Evolutionary conservation across 2,329 filamentous ascomycete species (phyloP).

Genomic region (Zelopaecilomyces penicillatus): DNA sequence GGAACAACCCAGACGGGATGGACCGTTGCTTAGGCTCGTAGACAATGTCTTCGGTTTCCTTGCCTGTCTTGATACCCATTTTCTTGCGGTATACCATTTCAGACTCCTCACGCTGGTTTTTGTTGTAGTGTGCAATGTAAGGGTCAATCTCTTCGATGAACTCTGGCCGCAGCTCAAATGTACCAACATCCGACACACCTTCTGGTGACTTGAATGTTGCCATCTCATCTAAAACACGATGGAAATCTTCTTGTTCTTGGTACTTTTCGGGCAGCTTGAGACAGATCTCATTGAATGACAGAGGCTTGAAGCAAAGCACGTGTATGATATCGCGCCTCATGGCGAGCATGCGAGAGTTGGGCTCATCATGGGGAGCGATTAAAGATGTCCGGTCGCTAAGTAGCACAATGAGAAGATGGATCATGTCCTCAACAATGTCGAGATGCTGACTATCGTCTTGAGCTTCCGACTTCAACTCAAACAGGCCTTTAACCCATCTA

Average conservation of each 20-base stretch:
- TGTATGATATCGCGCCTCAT: constrained; percentile 88
- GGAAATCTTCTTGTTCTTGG: constrained; percentile 81
- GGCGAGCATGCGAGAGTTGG: constrained; percentile 56
- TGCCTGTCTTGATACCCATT: constrained; percentile 80
- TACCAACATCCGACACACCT: constrained; percentile 84
- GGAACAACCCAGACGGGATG: constrained; percentile 70
- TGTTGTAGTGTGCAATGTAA: constrained; percentile 91
- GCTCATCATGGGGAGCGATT: constrained; percentile 57
- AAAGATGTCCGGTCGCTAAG: constrained; percentile 82
- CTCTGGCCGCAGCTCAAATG: constrained; percentile 82
- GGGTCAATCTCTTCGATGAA: constrained; percentile 86
- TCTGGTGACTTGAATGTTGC: constrained; percentile 85
- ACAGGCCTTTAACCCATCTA: constrained; percentile 78
- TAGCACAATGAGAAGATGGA: constrained; percentile 84
- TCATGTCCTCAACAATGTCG: constrained; percentile 91
- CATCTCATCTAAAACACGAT: constrained; percentile 76
- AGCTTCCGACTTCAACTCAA: constrained; percentile 60
- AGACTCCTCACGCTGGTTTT: constrained; percentile 93
- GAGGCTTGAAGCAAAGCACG: constrained; percentile 88
- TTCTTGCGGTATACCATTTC: constrained; percentile 82
- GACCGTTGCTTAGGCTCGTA: constrained; percentile 78
- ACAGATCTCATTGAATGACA: constrained; percentile 89
- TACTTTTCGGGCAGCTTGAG: constrained; percentile 81
- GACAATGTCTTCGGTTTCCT: constrained; percentile 72
- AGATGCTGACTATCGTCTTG: constrained; percentile 84